A percentile compares a stretch with the other conserved stretches of the same genome.
Evolutionary conservation across 2,329 filamentous ascomycete genomes (phyloP).

Genomic region (Dactylellina cionopaga): DNA sequence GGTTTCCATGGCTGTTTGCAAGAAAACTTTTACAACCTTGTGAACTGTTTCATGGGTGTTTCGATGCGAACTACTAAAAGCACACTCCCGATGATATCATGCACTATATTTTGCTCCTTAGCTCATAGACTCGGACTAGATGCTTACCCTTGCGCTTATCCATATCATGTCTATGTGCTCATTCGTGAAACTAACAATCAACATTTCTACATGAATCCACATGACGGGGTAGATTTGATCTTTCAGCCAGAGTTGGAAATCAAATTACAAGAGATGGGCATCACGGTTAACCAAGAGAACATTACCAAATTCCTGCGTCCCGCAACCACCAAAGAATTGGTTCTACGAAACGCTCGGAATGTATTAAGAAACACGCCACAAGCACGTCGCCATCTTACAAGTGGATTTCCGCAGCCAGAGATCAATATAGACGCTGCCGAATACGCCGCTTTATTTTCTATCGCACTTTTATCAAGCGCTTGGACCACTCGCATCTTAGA

Average conservation of each 20-base stretch:
- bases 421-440: conserved; percentile 60
- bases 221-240: conserved; percentile 29
- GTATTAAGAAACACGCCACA: conserved; percentile 77
- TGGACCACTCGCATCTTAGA: conserved; percentile 58
- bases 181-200: conserved; percentile 68
- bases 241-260: conserved; percentile 29
- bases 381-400: conserved; percentile 59
- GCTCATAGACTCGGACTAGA: conserved; percentile 78
- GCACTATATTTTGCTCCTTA: conserved; percentile 84
- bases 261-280: conserved; percentile 60
- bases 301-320: conserved; percentile 65
- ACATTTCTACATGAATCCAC: conserved; percentile 68
- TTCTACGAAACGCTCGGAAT: conserved; percentile 80
- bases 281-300: conserved; percentile 58
- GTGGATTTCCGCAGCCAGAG: conserved; percentile 54
- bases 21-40: conserved; percentile 77
- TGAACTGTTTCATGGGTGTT: conserved; percentile 88
- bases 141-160: conserved; percentile 81
- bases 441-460: conserved; percentile 61
- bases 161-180: conserved; percentile 84
- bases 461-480: conserved; percentile 58
- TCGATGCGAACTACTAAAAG: conserved; percentile 76
- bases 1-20: conserved; percentile 74
- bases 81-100: conserved; percentile 85
- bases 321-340: conserved; percentile 73